Evolutionary conservation across 2,329 filamentous ascomycete species (phyloP).

Genomic region (Tetracladium maxilliforme): DNA sequence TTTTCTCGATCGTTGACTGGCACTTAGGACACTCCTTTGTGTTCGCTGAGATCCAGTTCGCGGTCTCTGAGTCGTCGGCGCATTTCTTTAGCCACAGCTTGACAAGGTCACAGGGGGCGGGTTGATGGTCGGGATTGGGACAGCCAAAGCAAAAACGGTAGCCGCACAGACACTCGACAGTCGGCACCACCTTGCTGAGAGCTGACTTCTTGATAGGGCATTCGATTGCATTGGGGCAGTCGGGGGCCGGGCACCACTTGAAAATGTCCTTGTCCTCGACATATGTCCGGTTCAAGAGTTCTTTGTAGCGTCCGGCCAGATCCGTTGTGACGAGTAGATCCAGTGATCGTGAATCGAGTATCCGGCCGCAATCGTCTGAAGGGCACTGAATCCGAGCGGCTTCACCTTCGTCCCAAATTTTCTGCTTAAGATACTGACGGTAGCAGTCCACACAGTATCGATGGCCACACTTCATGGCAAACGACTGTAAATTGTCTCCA

Average conservation of each 20-base stretch:
- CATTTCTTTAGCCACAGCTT: slow-evolving; percentile 98
- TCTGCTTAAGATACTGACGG: slow-evolving; percentile 76
- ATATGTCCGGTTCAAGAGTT: slow-evolving; percentile 82
- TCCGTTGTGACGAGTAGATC: slow-evolving; percentile 55
- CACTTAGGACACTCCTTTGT: slow-evolving; percentile 97
- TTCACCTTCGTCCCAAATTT: slow-evolving; percentile 91
- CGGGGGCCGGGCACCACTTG: slow-evolving; percentile 97
- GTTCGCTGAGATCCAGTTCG: slow-evolving; percentile 98
- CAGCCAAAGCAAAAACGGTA: slow-evolving; percentile 94
- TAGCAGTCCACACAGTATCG: slow-evolving; percentile 91
- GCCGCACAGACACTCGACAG: slow-evolving; percentile 72
- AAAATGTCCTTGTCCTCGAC: slow-evolving; percentile 93
- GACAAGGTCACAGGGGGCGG: slow-evolving; percentile 78
- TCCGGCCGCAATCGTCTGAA: slow-evolving; percentile 70
- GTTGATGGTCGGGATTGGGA: slow-evolving; percentile 78
- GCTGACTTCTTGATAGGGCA: slow-evolving; percentile 82
- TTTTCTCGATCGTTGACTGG: slow-evolving; percentile 96
- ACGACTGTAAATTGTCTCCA: slow-evolving; percentile 58
- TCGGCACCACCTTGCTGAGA: slow-evolving; percentile 71
- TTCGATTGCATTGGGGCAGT: slow-evolving; percentile 86
- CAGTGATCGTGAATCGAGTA: slow-evolving; percentile 81
- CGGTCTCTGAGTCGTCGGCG: slow-evolving; percentile 93
- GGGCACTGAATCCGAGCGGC: slow-evolving; percentile 91
- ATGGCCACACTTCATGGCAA: slow-evolving; percentile 90
- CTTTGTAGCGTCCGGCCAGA: slow-evolving; percentile 54